phyloP scores from a whole-genome alignment of 345 rosid genomes.

The Draba incana region DNA sequence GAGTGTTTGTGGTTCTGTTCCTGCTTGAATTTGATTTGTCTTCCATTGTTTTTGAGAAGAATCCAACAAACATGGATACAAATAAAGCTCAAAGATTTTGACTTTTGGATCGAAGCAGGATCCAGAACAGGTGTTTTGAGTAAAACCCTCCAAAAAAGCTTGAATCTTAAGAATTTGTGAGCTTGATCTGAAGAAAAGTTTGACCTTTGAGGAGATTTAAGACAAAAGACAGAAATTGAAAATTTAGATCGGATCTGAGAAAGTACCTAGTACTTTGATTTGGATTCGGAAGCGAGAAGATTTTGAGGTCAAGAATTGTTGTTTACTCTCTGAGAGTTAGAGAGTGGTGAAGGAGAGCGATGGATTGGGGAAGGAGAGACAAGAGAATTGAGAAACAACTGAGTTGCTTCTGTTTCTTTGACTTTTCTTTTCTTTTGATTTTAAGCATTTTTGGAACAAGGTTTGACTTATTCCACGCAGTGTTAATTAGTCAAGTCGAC shows the following conservation, averaged over 20 bases:
- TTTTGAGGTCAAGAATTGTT: background rate
- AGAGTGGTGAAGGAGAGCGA: constrained; percentile 15
- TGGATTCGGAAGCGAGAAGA: constrained; percentile 31
- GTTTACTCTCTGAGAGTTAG: background rate
- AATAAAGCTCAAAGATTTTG: background rate
- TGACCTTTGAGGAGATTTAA: background rate
- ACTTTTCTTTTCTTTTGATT: constrained; percentile 29
- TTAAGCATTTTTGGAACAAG: background rate
- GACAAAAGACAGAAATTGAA: background rate
- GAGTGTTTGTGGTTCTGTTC: constrained; percentile 22
- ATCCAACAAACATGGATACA: constrained; percentile 33
- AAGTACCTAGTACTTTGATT: constrained; percentile 7
- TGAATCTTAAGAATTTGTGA: background rate
- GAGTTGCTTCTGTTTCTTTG: constrained; percentile 33
- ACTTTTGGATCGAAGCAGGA: constrained; percentile 17
- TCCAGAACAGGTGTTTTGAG: background rate
- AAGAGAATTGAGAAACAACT: constrained; percentile 32
- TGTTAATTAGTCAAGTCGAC: background rate
- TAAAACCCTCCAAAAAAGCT: background rate
- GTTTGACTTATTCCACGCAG: constrained; percentile 23
- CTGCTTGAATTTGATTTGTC: constrained; percentile 38
- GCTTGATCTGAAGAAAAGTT: constrained; percentile 9
- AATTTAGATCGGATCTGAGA: background rate
- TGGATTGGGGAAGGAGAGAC: constrained; percentile 12
- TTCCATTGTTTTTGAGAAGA: constrained; percentile 44